phyloP scores from a whole-genome alignment of 2,329 filamentous ascomycete species.

The Ceratocystis ficicola region DNA sequence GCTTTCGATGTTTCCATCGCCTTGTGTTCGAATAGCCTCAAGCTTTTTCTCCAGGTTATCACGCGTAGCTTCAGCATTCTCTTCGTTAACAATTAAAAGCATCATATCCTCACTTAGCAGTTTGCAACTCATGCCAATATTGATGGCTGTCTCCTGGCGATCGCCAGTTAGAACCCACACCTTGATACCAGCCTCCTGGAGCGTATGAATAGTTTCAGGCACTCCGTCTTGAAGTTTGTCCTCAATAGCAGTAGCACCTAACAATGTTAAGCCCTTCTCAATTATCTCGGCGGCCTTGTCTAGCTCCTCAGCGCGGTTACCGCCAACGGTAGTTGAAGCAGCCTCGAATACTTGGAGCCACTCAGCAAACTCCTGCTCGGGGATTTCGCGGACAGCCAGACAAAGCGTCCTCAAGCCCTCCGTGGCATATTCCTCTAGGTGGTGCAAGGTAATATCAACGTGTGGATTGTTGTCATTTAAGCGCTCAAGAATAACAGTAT shows the following conservation, averaged over 20 bases:
- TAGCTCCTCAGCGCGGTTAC: constrained; percentile 83
- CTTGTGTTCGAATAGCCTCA: constrained; percentile 76
- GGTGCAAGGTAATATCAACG: constrained; percentile 78
- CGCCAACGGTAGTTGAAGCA: constrained; percentile 78
- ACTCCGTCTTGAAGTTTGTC: constrained; percentile 95
- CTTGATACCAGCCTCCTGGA: constrained; percentile 95
- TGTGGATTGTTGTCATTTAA: constrained; percentile 71
- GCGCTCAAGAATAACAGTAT: constrained; percentile 93
- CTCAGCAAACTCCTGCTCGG: constrained; percentile 76
- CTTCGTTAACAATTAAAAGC: constrained; percentile 89
- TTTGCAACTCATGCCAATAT: constrained; percentile 99
- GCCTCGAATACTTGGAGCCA: constrained; percentile 81
- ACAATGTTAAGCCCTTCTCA: constrained; percentile 78
- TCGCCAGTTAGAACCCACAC: constrained; percentile 97
- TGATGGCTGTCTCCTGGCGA: constrained; percentile 96
- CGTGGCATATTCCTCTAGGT: constrained; percentile 96
- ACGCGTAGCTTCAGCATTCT: constrained; percentile 61
- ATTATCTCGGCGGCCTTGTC: constrained; percentile 96
- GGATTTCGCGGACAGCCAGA: constrained; percentile 83
- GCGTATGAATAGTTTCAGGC: constrained; percentile 91
- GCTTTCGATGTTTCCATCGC: constrained; percentile 60
- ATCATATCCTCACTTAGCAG: constrained; percentile 98
- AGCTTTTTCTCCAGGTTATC: constrained; percentile 90
- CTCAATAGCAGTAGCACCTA: constrained; percentile 94
- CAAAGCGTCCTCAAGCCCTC: constrained; percentile 92